These are phyloP conservation scores for Syzygium syzygioides DNA, from an alignment of 441 rosid species.

Conservation along the genomic window DNA sequence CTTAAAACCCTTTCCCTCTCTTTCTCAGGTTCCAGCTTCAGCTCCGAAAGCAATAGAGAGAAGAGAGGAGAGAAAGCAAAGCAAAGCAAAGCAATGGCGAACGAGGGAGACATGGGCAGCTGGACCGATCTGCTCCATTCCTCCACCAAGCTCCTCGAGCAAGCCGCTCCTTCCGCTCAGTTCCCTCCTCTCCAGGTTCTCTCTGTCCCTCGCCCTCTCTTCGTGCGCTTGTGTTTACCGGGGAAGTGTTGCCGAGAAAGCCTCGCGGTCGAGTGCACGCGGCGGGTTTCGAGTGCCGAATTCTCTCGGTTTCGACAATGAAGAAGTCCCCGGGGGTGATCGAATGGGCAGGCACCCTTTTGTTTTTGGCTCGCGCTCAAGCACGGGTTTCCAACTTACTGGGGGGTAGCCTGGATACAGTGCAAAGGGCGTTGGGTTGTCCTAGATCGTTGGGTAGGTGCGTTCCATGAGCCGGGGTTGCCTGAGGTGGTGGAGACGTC, in stretches of 20 bases:
- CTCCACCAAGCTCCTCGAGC: slow-evolving; percentile 87
- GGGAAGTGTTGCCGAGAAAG: neutral
- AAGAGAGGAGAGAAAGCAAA: neutral
- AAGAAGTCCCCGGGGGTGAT: neutral
- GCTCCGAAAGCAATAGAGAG: neutral
- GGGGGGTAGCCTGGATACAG: neutral
- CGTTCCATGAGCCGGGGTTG: too few relatives aligned
- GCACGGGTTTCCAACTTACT: neutral
- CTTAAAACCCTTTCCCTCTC: neutral
- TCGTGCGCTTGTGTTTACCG: neutral
- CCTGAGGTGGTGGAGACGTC: neutral
- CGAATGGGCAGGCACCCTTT: neutral
- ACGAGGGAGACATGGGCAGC: slow-evolving; percentile 66
- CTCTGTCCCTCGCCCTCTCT: neutral
- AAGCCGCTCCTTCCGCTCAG: slow-evolving; percentile 95
- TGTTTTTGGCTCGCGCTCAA: neutral
- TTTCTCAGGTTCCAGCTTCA: neutral
- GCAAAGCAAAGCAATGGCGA: slow-evolving; percentile 38
- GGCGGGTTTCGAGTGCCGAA: neutral
- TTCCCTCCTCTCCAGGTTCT: slow-evolving; percentile 96
- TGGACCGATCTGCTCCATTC: slow-evolving; percentile 95
- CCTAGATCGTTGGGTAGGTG: neutral
- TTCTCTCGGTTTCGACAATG: neutral
- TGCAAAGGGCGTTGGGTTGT: neutral
- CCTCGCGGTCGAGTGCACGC: neutral